Conservation (phyloP, 75 land plant genomes). For the Cunninghamia lanceolata region DNA sequence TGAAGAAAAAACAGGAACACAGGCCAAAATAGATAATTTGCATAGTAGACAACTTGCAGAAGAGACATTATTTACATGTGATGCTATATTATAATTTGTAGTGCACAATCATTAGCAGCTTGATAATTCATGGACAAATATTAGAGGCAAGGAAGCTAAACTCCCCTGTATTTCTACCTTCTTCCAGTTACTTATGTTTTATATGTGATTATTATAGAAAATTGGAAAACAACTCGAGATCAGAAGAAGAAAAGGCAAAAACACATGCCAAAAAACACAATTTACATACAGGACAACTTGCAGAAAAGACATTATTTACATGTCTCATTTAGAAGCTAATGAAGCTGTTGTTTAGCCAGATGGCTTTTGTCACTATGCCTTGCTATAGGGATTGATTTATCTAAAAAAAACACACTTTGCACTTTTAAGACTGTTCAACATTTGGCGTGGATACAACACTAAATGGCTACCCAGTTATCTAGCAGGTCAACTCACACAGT, state of each 20-base stretch:
- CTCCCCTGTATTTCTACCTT: not conserved
- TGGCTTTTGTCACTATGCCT: not conserved
- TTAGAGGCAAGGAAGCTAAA: not conserved
- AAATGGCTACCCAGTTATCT: not conserved
- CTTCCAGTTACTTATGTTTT: not conserved
- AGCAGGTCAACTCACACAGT: not conserved
- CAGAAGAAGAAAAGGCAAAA: no score
- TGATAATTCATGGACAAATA: no score
- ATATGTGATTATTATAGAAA: no score
- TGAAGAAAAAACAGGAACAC: not conserved
- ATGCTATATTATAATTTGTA: no score
- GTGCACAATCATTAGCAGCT: no score
- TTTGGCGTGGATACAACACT: not conserved
- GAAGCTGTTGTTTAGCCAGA: not conserved
- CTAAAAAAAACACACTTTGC: not conserved
- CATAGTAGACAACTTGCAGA: not conserved
- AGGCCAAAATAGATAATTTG: not conserved
- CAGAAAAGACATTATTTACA: not conserved
- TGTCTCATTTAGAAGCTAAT: not conserved
- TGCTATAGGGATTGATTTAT: not conserved
- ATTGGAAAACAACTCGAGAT: no score
- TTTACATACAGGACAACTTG: not conserved
- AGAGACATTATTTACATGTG: not conserved
- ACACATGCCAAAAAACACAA: not conserved
- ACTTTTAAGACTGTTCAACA: not conserved